These are phyloP conservation scores for Ogataea hybrid DNA, from an alignment of 1,139 yeast species.

Conservation along the genomic window DNA sequence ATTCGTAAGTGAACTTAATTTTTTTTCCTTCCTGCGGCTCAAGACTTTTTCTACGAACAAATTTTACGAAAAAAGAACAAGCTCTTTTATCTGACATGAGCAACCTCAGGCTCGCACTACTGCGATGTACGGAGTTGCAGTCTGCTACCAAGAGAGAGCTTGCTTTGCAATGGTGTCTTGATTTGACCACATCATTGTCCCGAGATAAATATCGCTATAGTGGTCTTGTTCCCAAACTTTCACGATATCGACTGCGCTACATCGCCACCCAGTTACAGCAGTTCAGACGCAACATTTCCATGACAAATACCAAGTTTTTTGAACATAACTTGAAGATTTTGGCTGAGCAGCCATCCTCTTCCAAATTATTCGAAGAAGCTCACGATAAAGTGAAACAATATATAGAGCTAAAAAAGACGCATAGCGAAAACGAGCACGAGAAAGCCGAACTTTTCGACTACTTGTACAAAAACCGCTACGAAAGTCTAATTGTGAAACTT, in stretches of 20 bases:
- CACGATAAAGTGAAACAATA: conserved; percentile 1
- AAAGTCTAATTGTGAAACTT: conserved; percentile 9
- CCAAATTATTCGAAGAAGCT: conserved; percentile 3
- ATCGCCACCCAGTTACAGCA: conserved; percentile 15
- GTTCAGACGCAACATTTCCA: conserved; percentile 15
- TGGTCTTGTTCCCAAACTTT: conserved; percentile 12
- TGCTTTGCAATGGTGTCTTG: conserved; percentile 28
- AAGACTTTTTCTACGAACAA: conserved; percentile 2
- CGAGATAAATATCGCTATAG: conserved; percentile 6
- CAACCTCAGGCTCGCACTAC: conserved; percentile 24
- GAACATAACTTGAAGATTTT: conserved; percentile 25
- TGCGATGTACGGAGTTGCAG: conserved; percentile 25
- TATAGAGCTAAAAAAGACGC: neutral
- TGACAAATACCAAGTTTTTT: conserved; percentile 22
- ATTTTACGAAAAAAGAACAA: conserved; percentile 1
- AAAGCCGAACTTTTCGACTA: conserved; percentile 13
- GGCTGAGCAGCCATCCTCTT: conserved; percentile 5
- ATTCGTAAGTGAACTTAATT: neutral
- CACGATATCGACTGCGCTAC: conserved; percentile 6
- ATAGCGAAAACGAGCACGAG: neutral
- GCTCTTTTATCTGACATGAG: conserved; percentile 16
- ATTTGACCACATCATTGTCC: conserved; percentile 8
- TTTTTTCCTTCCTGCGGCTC: conserved; percentile 6
- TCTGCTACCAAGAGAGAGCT: conserved; percentile 24
- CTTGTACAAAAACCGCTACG: conserved; percentile 9